Percentiles rank a stretch among this genome's conserved stretches.
Evolutionary conservation across 208 protist species (phyloP).

Genomic region (Spongospora subterranea): DNA sequence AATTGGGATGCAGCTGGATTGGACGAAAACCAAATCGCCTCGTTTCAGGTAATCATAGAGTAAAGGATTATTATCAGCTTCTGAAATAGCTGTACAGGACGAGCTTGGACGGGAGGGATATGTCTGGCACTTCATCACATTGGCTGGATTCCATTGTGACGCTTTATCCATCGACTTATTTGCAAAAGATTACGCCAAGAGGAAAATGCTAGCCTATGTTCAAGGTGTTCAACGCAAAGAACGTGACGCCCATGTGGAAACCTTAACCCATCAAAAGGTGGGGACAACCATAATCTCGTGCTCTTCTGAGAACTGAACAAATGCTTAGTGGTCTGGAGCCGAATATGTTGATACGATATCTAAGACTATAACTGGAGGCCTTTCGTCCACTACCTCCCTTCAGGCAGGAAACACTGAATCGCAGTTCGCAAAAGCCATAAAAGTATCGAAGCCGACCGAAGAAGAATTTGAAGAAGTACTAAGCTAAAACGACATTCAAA

Average conservation of each 20-base stretch:
- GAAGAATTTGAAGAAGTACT: neutral
- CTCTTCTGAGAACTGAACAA: no score
- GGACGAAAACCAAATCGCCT: constrained; percentile 75
- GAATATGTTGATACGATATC: neutral
- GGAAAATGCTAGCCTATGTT: constrained; percentile 82
- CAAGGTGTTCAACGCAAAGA: constrained; percentile 79
- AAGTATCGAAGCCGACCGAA: constrained; percentile 12
- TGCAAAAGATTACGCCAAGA: constrained; percentile 73
- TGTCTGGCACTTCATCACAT: constrained; percentile 83
- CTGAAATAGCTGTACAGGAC: constrained; percentile 60
- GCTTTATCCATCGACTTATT: constrained; percentile 76
- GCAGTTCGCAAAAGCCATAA: neutral
- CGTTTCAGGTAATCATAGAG: neutral
- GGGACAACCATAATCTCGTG: no score
- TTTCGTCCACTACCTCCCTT: neutral
- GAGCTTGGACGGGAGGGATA: constrained; percentile 74
- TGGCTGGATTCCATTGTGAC: constrained; percentile 82
- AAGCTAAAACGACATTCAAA: neutral
- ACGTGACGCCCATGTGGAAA: constrained; percentile 73
- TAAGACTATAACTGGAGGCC: neutral
- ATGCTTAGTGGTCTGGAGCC: neutral
- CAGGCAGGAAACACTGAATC: neutral
- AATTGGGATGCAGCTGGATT: constrained; percentile 81
- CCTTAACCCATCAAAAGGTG: constrained; percentile 79
- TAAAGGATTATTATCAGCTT: neutral